A percentile compares a stretch with the other conserved stretches of the same genome.
Evolutionary conservation across 495 filamentous ascomycete genomes (phyloP).

Genomic region (Evansstolkia leycettana): DNA sequence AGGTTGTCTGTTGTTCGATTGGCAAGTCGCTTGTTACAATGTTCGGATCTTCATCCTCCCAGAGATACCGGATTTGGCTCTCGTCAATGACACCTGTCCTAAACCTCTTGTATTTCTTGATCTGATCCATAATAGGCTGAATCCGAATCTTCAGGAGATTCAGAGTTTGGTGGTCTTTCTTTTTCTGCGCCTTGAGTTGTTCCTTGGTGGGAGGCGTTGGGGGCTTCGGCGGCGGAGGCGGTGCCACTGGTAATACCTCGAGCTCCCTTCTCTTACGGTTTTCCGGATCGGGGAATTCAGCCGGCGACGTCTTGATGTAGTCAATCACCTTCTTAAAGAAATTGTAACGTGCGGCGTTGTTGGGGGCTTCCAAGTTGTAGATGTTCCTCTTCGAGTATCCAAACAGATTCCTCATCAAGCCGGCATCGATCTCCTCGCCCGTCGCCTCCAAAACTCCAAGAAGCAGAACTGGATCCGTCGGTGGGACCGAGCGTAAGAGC

Average conservation of each 20-base stretch:
- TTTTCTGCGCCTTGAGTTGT: conserved; percentile 67
- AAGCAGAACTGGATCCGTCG: conserved; percentile 79
- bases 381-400: conserved; percentile 70
- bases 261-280: conserved; percentile 78
- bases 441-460: conserved; percentile 66
- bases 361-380: conserved; percentile 53
- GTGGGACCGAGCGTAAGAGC: conserved; percentile 62
- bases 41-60: conserved; percentile 71
- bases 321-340: conserved; percentile 65
- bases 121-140: conserved; percentile 90
- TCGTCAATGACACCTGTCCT: conserved; percentile 66
- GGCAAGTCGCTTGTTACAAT: conserved; percentile 65
- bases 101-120: conserved; percentile 79
- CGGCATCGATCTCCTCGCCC: conserved; percentile 40
- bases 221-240: conserved; percentile 52
- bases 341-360: conserved; percentile 49
- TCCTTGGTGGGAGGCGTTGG: conserved; percentile 48
- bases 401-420: conserved; percentile 67
- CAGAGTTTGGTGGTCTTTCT: conserved; percentile 64
- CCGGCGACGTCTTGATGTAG: conserved; percentile 63
- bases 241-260: conserved; percentile 62
- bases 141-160: conserved; percentile 79
- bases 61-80: conserved; percentile 59
- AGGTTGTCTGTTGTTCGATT: conserved; percentile 39
- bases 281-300: conserved; percentile 73